phyloP scores from a whole-genome alignment of 2,329 filamentous ascomycete genomes.

The Penicillium sp. region DNA sequence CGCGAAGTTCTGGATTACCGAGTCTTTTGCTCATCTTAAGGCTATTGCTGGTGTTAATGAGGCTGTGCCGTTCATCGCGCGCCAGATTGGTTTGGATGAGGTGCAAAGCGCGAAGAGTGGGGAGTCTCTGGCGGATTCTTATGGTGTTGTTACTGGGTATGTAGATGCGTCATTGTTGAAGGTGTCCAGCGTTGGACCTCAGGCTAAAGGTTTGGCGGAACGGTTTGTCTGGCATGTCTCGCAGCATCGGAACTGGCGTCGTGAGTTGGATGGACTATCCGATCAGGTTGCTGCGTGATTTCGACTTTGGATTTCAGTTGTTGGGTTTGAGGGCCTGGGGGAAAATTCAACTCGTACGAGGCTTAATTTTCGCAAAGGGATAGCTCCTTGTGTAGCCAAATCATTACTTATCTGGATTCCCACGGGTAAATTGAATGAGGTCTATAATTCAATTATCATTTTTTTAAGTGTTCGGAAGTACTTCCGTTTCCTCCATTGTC shows the following conservation, averaged over 20 bases:
- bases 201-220: constrained; percentile 68
- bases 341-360: background rate
- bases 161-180: constrained; percentile 25
- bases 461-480: background rate
- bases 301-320: background rate
- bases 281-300: constrained; percentile 69
- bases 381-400: background rate
- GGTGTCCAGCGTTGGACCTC: constrained; percentile 63
- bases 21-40: constrained; percentile 82
- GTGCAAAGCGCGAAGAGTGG: constrained; percentile 30
- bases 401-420: background rate
- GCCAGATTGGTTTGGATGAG: constrained; percentile 32
- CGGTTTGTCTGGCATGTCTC: constrained; percentile 72
- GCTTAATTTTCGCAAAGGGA: background rate
- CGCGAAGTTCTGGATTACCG: constrained; percentile 75
- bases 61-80: constrained; percentile 36
- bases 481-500: background rate
- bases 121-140: constrained; percentile 31
- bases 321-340: too few species aligned
- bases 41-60: constrained; percentile 71
- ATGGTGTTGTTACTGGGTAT: constrained; percentile 40
- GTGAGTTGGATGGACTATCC: constrained; percentile 74
- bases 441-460: background rate
- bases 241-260: constrained; percentile 72
- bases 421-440: background rate